phyloP scores from a whole-genome alignment of 208 protist genomes.

The Wallacemonas rigidus region DNA sequence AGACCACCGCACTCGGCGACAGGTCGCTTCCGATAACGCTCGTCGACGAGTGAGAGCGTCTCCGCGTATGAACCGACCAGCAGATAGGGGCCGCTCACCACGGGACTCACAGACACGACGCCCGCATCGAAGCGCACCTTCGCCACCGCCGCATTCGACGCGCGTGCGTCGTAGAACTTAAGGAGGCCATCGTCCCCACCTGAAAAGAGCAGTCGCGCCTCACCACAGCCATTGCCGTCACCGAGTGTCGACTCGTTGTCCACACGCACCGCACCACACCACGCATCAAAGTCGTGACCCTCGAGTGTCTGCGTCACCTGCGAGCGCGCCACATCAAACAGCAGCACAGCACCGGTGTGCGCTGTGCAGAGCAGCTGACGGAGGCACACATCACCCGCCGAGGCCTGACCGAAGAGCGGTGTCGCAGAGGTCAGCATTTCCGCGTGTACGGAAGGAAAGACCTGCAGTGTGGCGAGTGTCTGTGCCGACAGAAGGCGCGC shows the following conservation, averaged over 20 bases:
- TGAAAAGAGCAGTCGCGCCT: constrained; percentile 37
- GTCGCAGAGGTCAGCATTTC: constrained; percentile 85
- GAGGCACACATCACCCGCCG: not conserved
- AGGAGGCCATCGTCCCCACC: constrained; percentile 83
- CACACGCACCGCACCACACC: constrained; percentile 61
- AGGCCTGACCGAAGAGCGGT: constrained; percentile 26
- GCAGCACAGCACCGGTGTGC: constrained; percentile 59
- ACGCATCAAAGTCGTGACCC: constrained; percentile 84
- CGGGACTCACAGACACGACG: constrained; percentile 75
- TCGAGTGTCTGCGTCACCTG: constrained; percentile 36
- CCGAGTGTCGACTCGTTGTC: constrained; percentile 10
- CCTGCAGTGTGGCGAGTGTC: constrained; percentile 23
- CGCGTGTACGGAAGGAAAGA: constrained; percentile 43
- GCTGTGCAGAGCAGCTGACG: constrained; percentile 62
- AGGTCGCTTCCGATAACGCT: constrained; percentile 43
- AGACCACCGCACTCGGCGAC: constrained; percentile 43
- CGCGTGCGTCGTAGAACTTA: constrained; percentile 60
- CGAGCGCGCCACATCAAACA: constrained; percentile 41
- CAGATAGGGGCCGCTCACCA: constrained; percentile 54
- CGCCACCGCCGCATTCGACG: constrained; percentile 23
- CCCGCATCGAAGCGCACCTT: constrained; percentile 65
- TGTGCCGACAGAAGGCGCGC: constrained; percentile 43
- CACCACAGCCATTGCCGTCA: not conserved
- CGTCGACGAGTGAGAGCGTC: constrained; percentile 70
- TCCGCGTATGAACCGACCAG: constrained; percentile 87